Base-by-base conservation (phyloP, 768 basidiomycete genomes). In the Multifurca ochricompacta region DNA sequence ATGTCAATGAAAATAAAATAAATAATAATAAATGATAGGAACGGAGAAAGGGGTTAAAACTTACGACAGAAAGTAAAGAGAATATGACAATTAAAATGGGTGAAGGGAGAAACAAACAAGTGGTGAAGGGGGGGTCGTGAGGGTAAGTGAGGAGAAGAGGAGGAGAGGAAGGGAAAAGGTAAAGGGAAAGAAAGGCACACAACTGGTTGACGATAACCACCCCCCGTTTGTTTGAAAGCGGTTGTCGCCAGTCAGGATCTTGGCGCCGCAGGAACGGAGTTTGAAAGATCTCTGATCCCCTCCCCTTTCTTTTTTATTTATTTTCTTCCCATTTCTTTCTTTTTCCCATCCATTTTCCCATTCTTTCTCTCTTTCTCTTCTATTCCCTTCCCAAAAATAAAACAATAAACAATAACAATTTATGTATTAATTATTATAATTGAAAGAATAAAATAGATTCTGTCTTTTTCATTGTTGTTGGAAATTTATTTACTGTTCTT, bases 1-100 rank as follows among this genome's bases (percentile, higher is more conserved):
- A 82, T 78, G 77, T 77, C 42, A 34, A 49, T n/a, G 51, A 28
- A 25, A 23, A 23, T n/a, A 50, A 39, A 27, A 35, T 41, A 30
- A 35, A 41, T 10, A 44, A 46, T n/a, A n/a, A n/a, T n/a, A n/a
- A n/a, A n/a, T n/a, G n/a, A n/a, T n/a, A 42, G 51, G 40, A 25
- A 53, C 43, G 56, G 56, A 50, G 43, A 40, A n/a, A 44, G 42
- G 55, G n/a, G 50, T 37, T 48, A 50, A 51, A 63, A 52, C 54
- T 23, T 43, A 63, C 61, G 39, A 42, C 52, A 52, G 14, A 42
- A 25, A 14, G 41, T 23, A 42, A 42, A 2, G 21, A 42, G 11
- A 42, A 14, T 10, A 32, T 6, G 11, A 32, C 6, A 6, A 32
- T 6, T 32, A 32, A 32, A 25, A 6, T 14, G 14, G 40, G 21